These are phyloP conservation scores for Cornus kousa DNA, from an alignment of 148 eudicot species.

Conservation along the genomic window DNA sequence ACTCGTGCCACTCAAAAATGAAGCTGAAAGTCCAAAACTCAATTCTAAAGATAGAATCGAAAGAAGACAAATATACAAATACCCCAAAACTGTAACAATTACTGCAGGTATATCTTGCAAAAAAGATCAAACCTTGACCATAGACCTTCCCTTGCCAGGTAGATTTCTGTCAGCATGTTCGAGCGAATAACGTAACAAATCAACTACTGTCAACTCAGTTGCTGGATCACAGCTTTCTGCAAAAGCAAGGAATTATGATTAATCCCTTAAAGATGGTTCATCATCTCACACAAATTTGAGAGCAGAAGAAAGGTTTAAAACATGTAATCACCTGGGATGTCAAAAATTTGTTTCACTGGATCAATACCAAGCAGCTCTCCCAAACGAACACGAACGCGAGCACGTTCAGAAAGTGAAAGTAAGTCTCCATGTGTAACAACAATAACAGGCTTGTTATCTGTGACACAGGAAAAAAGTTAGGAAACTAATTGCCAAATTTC, in stretches of 20 bases:
- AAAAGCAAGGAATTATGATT: constrained; percentile 5
- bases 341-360: constrained; percentile 72
- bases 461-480: constrained; percentile 12
- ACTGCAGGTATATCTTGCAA: neutral
- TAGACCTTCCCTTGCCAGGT: constrained; percentile 38
- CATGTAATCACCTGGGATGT: constrained; percentile 64
- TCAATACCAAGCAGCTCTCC: constrained; percentile 77
- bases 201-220: constrained; percentile 50
- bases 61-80: neutral
- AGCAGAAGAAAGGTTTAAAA: constrained; percentile 1
- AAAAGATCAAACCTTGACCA: constrained; percentile 37
- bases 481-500: no score
- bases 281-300: neutral
- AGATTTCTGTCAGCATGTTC: constrained; percentile 81
- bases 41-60: neutral
- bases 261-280: neutral
- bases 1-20: neutral
- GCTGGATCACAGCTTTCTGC: constrained; percentile 58
- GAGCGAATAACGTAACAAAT: constrained; percentile 60
- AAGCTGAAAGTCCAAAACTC: neutral
- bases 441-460: constrained; percentile 90
- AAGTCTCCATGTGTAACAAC: constrained; percentile 90
- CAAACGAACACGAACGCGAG: constrained; percentile 58
- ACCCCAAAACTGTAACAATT: neutral
- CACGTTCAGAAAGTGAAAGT: constrained; percentile 64